Conservation (phyloP, 2,329 filamentous ascomycete genomes). For the Bisporella sp. region DNA sequence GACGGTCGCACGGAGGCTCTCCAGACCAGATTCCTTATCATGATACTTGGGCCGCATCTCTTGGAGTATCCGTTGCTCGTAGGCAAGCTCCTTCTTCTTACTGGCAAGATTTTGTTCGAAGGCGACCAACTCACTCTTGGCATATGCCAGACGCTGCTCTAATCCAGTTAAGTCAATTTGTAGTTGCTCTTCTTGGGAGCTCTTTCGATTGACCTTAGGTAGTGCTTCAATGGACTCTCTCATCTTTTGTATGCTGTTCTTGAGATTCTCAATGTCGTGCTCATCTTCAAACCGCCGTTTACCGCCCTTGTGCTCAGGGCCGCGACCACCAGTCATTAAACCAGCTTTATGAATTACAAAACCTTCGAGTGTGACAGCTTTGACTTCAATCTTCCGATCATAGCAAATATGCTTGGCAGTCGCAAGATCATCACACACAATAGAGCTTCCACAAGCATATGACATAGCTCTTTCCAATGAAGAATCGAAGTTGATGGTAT, state of each 20-base stretch:
- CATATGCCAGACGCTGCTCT: slow-evolving; percentile 65
- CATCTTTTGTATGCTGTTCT: slow-evolving; percentile 67
- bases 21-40: slow-evolving; percentile 63
- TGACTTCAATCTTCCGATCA: slow-evolving; percentile 73
- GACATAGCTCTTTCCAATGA: slow-evolving; percentile 86
- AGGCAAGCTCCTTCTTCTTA: slow-evolving; percentile 74
- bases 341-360: slow-evolving; percentile 95
- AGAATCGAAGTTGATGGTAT: slow-evolving; percentile 90
- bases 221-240: slow-evolving; percentile 72
- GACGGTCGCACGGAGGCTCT: slow-evolving; percentile 51
- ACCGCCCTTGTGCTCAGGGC: slow-evolving; percentile 64
- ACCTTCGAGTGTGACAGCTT: slow-evolving; percentile 92
- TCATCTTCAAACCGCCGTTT: slow-evolving; percentile 81
- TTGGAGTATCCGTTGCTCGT: slow-evolving; percentile 64
- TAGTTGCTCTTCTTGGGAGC: slow-evolving; percentile 71
- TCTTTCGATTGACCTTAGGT: slow-evolving; percentile 69
- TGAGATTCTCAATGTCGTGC: slow-evolving; percentile 76
- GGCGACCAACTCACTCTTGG: slow-evolving; percentile 68
- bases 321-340: slow-evolving; percentile 91
- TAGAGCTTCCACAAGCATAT: slow-evolving; percentile 89
- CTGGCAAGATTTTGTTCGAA: slow-evolving; percentile 78
- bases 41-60: slow-evolving; percentile 73
- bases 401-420: slow-evolving; percentile 89
- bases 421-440: slow-evolving; percentile 83
- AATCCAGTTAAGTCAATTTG: slow-evolving; percentile 74